Evolutionary conservation across 169 alveolate genomes (phyloP), one percentile per base, ranked within the genome.

Genomic region (Cryptosporidium sp.): DNA sequence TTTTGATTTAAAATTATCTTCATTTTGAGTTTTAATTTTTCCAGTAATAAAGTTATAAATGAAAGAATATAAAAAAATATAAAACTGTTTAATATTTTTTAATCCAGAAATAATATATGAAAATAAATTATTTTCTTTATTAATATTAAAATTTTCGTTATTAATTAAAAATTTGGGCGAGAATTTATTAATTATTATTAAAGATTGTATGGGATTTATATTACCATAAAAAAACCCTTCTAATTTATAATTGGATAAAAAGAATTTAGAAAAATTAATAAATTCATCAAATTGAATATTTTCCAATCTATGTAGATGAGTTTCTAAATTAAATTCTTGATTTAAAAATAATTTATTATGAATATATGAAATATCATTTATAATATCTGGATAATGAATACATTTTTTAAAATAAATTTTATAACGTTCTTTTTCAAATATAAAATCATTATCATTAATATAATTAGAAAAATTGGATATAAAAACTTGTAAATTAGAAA

Each of bases 161-260:
- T 39, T 35, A 23, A 12, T 14, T 41, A 29, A 21, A 12, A 29
- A 23, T 31, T 9, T 29, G 0, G 55, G 50, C 1, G 58, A 41
- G 35, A 74, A 74, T 10, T 74, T 6, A 7, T 61, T 33, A 21
- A 74, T 37, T 35, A 74, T 74, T 8, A 1, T 43, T 12, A 31
- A 48, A 9, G 68, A 43, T 4, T 58, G 50, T 10, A 33, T 33
- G 12, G 73, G 73, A 37, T n/a, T 61, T n/a, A 58, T 8, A 35
- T 74, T 74, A 3, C 86, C 73, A 37, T 12, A n/a, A 8, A 74
- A 18, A 23, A 74, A 58, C 8, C 71, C 86, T 23, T 52, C 59
- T 26, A 55, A 31, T 74, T 43, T 74, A 10, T 18, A 74, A 12
- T 58, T 3, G 6, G 18, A 10, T 8, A 61, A 21, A 43, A 74